Evolutionary conservation across 495 filamentous ascomycete genomes (phyloP).

Genomic region (Aspergillus ostianus): DNA sequence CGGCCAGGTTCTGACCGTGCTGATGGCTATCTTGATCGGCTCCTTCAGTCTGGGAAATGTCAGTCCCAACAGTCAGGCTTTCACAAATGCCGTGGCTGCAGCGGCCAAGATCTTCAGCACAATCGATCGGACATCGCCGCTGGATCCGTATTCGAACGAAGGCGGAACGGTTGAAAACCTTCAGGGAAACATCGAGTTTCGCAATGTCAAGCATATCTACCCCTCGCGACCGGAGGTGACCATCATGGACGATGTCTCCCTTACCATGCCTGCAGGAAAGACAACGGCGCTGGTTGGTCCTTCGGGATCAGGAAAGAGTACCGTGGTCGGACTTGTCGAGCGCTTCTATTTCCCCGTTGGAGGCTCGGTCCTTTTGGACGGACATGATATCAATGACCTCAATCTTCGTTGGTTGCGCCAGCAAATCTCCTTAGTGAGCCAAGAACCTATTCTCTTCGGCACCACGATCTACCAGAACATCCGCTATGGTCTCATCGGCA

Average conservation of each 20-base stretch:
- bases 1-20: slow-evolving; percentile 64
- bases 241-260: slow-evolving; percentile 78
- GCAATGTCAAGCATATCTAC: slow-evolving; percentile 86
- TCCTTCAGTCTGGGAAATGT: slow-evolving; percentile 90
- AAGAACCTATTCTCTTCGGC: slow-evolving; percentile 70
- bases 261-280: slow-evolving; percentile 80
- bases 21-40: slow-evolving; percentile 87
- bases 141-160: slow-evolving; percentile 72
- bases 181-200: slow-evolving; percentile 77
- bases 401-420: slow-evolving; percentile 91
- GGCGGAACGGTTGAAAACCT: slow-evolving; percentile 70
- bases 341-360: slow-evolving; percentile 88
- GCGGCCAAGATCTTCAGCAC: slow-evolving; percentile 88
- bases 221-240: slow-evolving; percentile 87
- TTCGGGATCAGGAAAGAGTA: slow-evolving; percentile 88
- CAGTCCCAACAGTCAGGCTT: slow-evolving; percentile 79
- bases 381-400: slow-evolving; percentile 72
- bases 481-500: slow-evolving; percentile 82
- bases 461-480: slow-evolving; percentile 89
- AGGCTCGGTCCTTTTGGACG: slow-evolving; percentile 78
- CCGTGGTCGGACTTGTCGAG: slow-evolving; percentile 87
- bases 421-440: slow-evolving; percentile 84
- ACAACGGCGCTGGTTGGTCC: slow-evolving; percentile 84
- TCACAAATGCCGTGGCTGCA: slow-evolving; percentile 77
- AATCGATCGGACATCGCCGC: slow-evolving; percentile 84